Percentiles rank a stretch among this genome's conserved stretches.
Evolutionary conservation across 345 rosid genomes (phyloP).

Genomic region (Hibiscus tridactylites): DNA sequence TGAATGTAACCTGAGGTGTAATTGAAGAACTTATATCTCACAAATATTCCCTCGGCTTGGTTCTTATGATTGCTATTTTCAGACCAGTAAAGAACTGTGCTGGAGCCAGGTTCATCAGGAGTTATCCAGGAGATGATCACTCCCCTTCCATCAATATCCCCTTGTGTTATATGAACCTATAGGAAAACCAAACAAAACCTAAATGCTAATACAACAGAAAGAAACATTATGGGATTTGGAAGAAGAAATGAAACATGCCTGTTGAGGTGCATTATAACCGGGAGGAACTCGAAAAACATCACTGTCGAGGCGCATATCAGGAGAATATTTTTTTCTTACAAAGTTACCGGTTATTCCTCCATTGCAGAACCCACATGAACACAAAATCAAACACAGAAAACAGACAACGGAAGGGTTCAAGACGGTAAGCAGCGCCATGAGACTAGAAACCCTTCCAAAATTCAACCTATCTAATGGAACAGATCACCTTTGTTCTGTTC

Average conservation of each 20-base stretch:
- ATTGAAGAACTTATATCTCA: constrained; percentile 50
- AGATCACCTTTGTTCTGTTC: background rate
- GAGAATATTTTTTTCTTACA: constrained; percentile 37
- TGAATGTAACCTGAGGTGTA: constrained; percentile 88
- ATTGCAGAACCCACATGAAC: constrained; percentile 21
- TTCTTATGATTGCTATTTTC: constrained; percentile 31
- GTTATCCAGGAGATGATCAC: constrained; percentile 80
- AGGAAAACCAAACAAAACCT: too few species aligned
- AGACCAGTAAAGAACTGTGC: constrained; percentile 55
- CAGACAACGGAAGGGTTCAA: background rate
- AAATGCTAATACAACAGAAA: background rate
- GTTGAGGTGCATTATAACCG: constrained; percentile 79
- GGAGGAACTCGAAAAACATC: constrained; percentile 69
- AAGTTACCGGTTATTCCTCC: constrained; percentile 61
- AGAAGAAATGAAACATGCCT: constrained; percentile 21
- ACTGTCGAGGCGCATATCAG: constrained; percentile 69
- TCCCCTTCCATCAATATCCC: constrained; percentile 64
- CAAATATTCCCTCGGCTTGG: constrained; percentile 38
- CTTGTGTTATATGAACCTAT: constrained; percentile 90
- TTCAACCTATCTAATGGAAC: background rate
- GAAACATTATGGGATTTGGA: background rate
- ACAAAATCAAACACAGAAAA: constrained; percentile 5
- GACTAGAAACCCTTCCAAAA: background rate
- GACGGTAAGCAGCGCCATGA: background rate
- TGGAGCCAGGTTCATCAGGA: constrained; percentile 62